Percentiles rank a stretch among this genome's conserved stretches.
These are phyloP conservation scores for Byssothecium circinans DNA, from an alignment of 2,329 filamentous ascomycete genomes.

Conservation along the genomic window DNA sequence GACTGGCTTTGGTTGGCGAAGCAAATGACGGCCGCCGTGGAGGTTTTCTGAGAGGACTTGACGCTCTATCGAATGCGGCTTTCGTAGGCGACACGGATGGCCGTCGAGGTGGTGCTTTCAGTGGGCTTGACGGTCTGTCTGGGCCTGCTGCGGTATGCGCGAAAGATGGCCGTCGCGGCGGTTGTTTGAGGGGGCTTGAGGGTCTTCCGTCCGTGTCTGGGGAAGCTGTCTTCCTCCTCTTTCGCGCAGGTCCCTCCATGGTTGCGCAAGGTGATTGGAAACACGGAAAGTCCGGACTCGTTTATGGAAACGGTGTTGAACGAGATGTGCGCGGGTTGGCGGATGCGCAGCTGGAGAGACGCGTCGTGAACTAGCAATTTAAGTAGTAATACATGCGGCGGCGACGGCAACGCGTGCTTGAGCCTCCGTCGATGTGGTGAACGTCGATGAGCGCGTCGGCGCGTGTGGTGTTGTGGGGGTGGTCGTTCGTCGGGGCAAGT, in stretches of 20 bases:
- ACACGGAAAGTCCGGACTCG: neutral
- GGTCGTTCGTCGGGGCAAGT: slow-evolving; percentile 17
- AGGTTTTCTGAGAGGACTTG: slow-evolving; percentile 34
- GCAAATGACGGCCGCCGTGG: slow-evolving; percentile 41
- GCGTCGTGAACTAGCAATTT: slow-evolving; percentile 7
- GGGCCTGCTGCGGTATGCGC: slow-evolving; percentile 42
- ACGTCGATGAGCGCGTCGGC: slow-evolving; percentile 27
- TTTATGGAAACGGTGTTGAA: no score
- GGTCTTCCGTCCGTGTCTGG: slow-evolving; percentile 20
- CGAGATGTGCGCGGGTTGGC: neutral
- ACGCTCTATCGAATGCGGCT: slow-evolving; percentile 11
- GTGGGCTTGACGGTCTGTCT: slow-evolving; percentile 20
- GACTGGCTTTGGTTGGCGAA: slow-evolving; percentile 45
- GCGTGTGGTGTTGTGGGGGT: slow-evolving; percentile 23
- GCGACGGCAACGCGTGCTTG: neutral
- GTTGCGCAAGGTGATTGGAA: neutral
- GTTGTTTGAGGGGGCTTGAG: slow-evolving; percentile 32
- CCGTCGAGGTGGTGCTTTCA: slow-evolving; percentile 33
- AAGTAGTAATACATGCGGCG: slow-evolving; percentile 7
- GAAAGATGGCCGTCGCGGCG: slow-evolving; percentile 39
- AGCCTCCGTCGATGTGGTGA: neutral
- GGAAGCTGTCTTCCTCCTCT: slow-evolving; percentile 39
- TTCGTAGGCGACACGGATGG: slow-evolving; percentile 37
- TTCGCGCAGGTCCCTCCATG: slow-evolving; percentile 39
- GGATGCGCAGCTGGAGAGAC: neutral